These are phyloP conservation scores for Elsinoe australis DNA, from an alignment of 2,329 filamentous ascomycete species.

Conservation along the genomic window DNA sequence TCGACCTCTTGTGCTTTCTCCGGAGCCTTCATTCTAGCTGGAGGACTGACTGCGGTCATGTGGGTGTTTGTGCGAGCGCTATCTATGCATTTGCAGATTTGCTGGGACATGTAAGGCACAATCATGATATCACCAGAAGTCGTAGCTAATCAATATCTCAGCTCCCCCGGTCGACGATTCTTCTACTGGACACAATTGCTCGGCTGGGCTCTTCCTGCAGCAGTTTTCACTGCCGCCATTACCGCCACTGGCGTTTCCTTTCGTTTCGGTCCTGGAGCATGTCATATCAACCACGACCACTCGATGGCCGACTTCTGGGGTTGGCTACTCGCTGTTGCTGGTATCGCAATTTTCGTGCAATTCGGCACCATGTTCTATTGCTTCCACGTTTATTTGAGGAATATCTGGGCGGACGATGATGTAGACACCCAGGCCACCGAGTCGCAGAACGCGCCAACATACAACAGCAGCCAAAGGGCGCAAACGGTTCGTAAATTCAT, in stretches of 20 bases:
- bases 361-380: constrained; percentile 77
- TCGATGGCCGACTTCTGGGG: constrained; percentile 85
- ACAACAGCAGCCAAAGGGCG: constrained; percentile 67
- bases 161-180: constrained; percentile 73
- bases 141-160: no score
- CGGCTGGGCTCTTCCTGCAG: constrained; percentile 76
- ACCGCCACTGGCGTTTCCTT: constrained; percentile 87
- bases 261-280: constrained; percentile 73
- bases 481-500: constrained; percentile 44
- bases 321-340: constrained; percentile 71
- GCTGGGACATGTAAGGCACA: constrained; percentile 65
- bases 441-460: constrained; percentile 62
- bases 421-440: constrained; percentile 51
- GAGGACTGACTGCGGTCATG: constrained; percentile 74
- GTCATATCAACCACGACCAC: constrained; percentile 87
- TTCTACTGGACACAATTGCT: constrained; percentile 74
- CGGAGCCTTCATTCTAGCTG: constrained; percentile 75
- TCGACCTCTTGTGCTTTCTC: constrained; percentile 78
- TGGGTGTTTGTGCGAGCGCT: constrained; percentile 89
- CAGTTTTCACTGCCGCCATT: constrained; percentile 68
- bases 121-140: not conserved
- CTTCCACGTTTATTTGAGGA: constrained; percentile 86
- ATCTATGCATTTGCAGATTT: constrained; percentile 93
- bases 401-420: constrained; percentile 63
- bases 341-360: constrained; percentile 68